These are phyloP conservation scores for Boletus reticuloceps DNA, from an alignment of 768 basidiomycete species.

Conservation along the genomic window DNA sequence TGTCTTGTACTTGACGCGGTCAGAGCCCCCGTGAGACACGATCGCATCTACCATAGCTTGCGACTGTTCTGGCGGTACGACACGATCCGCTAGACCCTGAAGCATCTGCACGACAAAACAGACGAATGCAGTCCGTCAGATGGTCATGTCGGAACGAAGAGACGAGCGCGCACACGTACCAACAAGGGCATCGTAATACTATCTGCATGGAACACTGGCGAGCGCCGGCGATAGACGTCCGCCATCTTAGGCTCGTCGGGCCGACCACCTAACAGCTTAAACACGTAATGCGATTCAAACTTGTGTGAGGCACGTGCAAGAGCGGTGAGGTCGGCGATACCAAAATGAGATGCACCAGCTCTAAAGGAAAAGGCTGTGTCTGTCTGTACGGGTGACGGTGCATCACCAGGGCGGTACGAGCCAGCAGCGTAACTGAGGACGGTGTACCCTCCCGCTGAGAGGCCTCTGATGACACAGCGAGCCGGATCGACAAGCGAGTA, in stretches of 20 bases:
- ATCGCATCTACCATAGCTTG: not conserved
- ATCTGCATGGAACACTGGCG: not conserved
- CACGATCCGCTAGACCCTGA: not conserved
- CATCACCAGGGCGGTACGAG: not conserved
- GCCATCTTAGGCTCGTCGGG: constrained; percentile 1
- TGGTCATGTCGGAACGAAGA: not conserved
- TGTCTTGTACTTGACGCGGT: not conserved
- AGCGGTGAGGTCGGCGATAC: not conserved
- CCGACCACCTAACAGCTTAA: not conserved
- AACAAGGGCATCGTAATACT: not conserved
- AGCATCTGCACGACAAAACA: not conserved
- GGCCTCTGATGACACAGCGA: constrained; percentile 1
- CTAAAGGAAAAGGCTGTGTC: not conserved
- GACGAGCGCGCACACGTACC: not conserved
- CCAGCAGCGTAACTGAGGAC: not conserved
- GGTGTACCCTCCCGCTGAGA: constrained; percentile 1
- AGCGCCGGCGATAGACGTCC: not conserved
- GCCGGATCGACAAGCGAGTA: not conserved
- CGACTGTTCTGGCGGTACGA: constrained; percentile 1
- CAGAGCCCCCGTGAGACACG: not conserved
- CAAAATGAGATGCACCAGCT: not conserved
- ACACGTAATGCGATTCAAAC: constrained; percentile 1
- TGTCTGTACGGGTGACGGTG: not conserved
- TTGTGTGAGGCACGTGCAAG: not conserved
- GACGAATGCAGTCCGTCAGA: not conserved